phyloP scores from a whole-genome alignment of 768 basidiomycete species.

The Exidia glandulosa region DNA sequence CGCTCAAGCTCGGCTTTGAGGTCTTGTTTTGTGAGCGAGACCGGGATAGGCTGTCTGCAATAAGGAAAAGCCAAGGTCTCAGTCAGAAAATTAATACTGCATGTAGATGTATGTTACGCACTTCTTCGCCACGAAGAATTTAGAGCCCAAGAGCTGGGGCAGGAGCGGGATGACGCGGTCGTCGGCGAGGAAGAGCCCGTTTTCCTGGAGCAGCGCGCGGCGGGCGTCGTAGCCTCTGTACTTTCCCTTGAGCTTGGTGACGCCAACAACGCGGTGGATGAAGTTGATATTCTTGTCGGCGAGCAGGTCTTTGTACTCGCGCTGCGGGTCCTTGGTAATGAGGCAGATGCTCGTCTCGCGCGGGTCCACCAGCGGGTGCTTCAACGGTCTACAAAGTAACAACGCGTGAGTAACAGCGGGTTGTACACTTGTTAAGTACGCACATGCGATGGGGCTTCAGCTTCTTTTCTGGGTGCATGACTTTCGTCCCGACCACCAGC shows the following conservation, averaged over 20 bases:
- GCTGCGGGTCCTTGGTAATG: slow-evolving; percentile 91
- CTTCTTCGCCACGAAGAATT: slow-evolving; percentile 96
- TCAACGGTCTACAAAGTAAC: slow-evolving; percentile 45
- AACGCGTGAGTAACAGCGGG: slow-evolving; percentile 4
- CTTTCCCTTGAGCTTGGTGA: slow-evolving; percentile 89
- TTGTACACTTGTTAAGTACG: slow-evolving; percentile 20
- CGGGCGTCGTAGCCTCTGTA: slow-evolving; percentile 78
- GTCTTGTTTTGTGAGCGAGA: slow-evolving; percentile 78
- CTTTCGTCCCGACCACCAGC: slow-evolving; percentile 82
- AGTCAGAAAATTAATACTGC: neutral
- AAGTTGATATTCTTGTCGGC: slow-evolving; percentile 72
- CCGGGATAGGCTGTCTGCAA: slow-evolving; percentile 85
- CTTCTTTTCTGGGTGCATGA: slow-evolving; percentile 59
- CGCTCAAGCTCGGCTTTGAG: slow-evolving; percentile 87
- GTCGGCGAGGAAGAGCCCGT: slow-evolving; percentile 89
- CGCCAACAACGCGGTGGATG: slow-evolving; percentile 81
- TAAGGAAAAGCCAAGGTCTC: slow-evolving; percentile 2
- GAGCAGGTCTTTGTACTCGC: slow-evolving; percentile 91
- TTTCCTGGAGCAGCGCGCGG: slow-evolving; percentile 73
- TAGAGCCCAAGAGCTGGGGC: slow-evolving; percentile 75
- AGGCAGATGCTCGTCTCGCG: slow-evolving; percentile 73
- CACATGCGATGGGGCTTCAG: slow-evolving; percentile 82
- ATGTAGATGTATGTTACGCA: slow-evolving; percentile 29
- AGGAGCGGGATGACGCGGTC: slow-evolving; percentile 80
- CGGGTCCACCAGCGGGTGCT: slow-evolving; percentile 75